Evolutionary conservation across 345 rosid species (phyloP), one percentile per base, ranked within the genome.

Genomic region (Rubroshorea leprosula): DNA sequence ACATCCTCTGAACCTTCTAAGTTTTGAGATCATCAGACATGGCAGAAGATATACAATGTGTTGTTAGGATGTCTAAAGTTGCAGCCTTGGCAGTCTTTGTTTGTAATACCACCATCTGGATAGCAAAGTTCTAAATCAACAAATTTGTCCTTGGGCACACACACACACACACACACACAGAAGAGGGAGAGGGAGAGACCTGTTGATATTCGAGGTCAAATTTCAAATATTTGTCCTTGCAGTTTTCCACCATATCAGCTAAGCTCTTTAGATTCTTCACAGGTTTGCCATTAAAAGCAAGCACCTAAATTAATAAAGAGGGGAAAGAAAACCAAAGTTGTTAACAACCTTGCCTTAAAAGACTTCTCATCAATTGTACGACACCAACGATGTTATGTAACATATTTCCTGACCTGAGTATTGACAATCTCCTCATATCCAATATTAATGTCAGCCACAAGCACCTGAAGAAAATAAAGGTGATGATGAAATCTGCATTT

Each of bases 361-460:
- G 31, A 41, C 41, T 3, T 45, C 51, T 39, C 51, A 22, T 38
- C 20, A 53, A 48, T n/a, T n/a, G 50, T 18, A 52, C 24, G 51
- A n/a, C 45, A 55, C 5, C 14, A 27, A 25, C 55, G 20, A 22
- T 11, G 39, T 51, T 20, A 24, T 55, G 38, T n/a, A 1, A 19
- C 19, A 18, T 41, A 52, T 27, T 23, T n/a, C 43, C 73, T 51
- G 27, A 86, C 98, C 93, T 89, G 95, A 21, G 87, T 88, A 68
- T 92, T 92, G 74, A 92, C 90, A 64, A 92, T 86, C 49, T 86
- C 98, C 58, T 92, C 96, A 21, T 92, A 92, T 68, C 98, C 95
- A 51, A 91, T 88, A 72, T 88, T 91, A 26, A 88, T 76, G 71
- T 86, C 98, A 70, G 95, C 85, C 52, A 92, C 96, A 61, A 92